phyloP scores from a whole-genome alignment of 371 early-diverging fungal genomes.

The Mucor indicus region DNA sequence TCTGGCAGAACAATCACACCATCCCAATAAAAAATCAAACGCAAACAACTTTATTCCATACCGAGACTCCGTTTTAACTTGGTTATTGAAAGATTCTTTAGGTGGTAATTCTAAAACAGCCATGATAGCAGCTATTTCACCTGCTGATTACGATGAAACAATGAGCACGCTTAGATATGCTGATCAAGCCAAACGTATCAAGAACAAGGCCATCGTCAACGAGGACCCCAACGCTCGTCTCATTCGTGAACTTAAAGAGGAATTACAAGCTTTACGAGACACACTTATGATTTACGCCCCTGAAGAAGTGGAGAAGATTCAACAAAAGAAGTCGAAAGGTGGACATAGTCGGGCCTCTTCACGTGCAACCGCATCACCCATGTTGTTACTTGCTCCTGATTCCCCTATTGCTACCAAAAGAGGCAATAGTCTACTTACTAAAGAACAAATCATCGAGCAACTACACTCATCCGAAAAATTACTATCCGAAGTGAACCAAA shows the following conservation, averaged over 20 bases:
- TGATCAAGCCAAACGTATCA: constrained; percentile 85
- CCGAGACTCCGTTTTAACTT: constrained; percentile 87
- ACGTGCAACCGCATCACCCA: constrained; percentile 13
- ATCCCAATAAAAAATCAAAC: neutral
- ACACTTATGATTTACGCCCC: constrained; percentile 60
- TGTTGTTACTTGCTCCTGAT: constrained; percentile 17
- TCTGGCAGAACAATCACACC: constrained; percentile 70
- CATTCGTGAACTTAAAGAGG: constrained; percentile 80
- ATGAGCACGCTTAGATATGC: constrained; percentile 93
- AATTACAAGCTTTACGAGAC: constrained; percentile 63
- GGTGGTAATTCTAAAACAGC: constrained; percentile 91
- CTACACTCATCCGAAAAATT: constrained; percentile 37
- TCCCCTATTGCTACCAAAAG: constrained; percentile 11
- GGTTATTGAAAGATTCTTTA: constrained; percentile 90
- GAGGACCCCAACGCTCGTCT: constrained; percentile 79
- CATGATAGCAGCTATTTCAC: constrained; percentile 84
- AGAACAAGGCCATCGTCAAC: constrained; percentile 87
- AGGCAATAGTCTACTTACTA: constrained; percentile 36
- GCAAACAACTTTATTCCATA: constrained; percentile 54
- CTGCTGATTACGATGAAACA: constrained; percentile 80
- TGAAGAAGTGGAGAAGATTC: constrained; percentile 21
- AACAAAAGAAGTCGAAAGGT: constrained; percentile 7
- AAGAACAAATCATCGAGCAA: constrained; percentile 62
- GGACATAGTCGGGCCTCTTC: constrained; percentile 11
- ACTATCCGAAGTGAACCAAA: constrained; percentile 32